Base-by-base conservation (phyloP, 225 moss, liverwort and hornwort species). In the Lunularia cruciata region DNA sequence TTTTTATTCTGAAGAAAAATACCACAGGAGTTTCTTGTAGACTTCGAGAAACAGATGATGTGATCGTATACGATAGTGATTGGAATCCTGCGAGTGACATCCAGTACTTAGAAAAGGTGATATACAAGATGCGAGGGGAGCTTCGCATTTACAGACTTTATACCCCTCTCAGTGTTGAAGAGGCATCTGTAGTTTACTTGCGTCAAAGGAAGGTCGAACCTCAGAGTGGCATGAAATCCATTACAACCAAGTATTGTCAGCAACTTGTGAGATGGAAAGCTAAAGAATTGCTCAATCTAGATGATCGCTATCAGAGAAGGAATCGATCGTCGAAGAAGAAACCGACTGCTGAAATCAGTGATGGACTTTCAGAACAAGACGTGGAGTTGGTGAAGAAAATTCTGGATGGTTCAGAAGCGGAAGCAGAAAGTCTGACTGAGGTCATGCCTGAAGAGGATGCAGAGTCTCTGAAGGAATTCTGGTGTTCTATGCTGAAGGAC, bases 241-340 rank as follows among this genome's bases (percentile, higher is more conserved):
- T 69, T 5, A 63, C 72, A 60, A 43, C 75, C 26, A 78, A 72
- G 60, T 55, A 72, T 26, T 75, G 78, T 49, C 75, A 75, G 58
- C 74, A 83, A 30, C 67, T 83, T 42, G 9, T 83, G 28, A 78
- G 72, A 65, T 83, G 82, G 82, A 83, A 83, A 68, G 75, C 72
- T 0, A 47, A 62, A 57, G 27, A 75, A 32, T 37, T 82, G 51
- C 43, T 81, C 55, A 36, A 69, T 36, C 20, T 76, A 22, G 63
- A 73, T 57, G 58, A 38, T 12, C 6, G 42, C 49, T 69, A 63
- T 47, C 23, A 34, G 12, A 34, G 3, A 5, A 69, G 56, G 22
- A 9, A 8, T n/a, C 22, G 30, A 5, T 11, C 27, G 3, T 63
- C 42, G 9, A 45, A 65, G 56, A 71, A 73, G 28, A 45, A 59